Evolutionary conservation across 2,329 filamentous ascomycete species (phyloP).

Genomic region (Neopestalotiopsis sp.): DNA sequence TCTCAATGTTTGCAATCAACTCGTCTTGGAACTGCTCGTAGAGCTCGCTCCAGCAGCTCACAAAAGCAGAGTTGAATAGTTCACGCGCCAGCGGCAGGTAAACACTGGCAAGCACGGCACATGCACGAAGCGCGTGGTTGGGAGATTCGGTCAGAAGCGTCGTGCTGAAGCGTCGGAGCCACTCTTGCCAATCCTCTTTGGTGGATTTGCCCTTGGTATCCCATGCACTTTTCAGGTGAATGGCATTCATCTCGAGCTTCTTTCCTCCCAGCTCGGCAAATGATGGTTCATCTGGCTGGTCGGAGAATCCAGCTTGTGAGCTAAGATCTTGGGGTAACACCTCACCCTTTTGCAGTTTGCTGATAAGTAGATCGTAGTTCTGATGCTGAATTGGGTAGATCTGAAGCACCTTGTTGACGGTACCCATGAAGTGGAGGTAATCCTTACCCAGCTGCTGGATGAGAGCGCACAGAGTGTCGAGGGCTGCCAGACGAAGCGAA

Average conservation of each 20-base stretch:
- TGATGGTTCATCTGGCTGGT: slow-evolving; percentile 78
- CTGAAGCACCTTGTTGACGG: slow-evolving; percentile 86
- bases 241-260: slow-evolving; percentile 96
- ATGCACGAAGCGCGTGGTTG: slow-evolving; percentile 92
- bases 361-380: slow-evolving; percentile 91
- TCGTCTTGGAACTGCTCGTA: slow-evolving; percentile 98
- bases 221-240: slow-evolving; percentile 97
- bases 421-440: slow-evolving; percentile 91
- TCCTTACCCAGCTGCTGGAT: slow-evolving; percentile 97
- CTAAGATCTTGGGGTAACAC: slow-evolving; percentile 94
- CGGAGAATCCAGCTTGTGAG: slow-evolving; percentile 79
- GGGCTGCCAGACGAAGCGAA: slow-evolving; percentile 76
- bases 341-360: slow-evolving; percentile 92
- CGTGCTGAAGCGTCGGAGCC: slow-evolving; percentile 95
- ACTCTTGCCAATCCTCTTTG: slow-evolving; percentile 98
- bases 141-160: slow-evolving; percentile 94
- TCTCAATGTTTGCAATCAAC: slow-evolving; percentile 92
- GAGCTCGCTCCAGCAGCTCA: slow-evolving; percentile 97
- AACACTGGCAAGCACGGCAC: slow-evolving; percentile 86
- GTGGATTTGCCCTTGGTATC: slow-evolving; percentile 96
- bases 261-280: slow-evolving; percentile 87
- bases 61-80: slow-evolving; percentile 98
- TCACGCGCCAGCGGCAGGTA: slow-evolving; percentile 91
- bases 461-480: slow-evolving; percentile 93
- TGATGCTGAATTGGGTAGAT: slow-evolving; percentile 82